Evolutionary conservation across 805 yeast genomes (phyloP), one percentile per base, ranked within the genome.

Genomic region (Kuraishia cidri): DNA sequence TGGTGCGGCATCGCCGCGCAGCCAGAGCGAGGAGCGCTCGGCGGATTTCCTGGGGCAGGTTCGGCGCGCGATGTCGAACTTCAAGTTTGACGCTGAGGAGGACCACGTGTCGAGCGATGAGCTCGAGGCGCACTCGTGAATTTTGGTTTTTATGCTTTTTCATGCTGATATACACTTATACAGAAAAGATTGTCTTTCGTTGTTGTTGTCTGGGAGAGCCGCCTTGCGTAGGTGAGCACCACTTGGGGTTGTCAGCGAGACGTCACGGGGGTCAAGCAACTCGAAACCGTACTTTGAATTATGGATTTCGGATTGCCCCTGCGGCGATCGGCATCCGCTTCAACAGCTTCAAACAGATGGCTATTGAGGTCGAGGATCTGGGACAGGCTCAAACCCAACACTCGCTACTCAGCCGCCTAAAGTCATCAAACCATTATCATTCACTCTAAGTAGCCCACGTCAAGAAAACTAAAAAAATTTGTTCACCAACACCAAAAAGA

Each of bases 401-500:
- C 24, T 11, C 7, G 24, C 11, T 21, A 21, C 7, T 21, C 7
- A 21, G 6, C 13, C 13, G 5, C 15, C 13, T 25, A 25, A 14
- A 25, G 8, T 4, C 15, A 25, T 5, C 4, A 25, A 9, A 13
- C 11, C 13, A n/a, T 13, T 24, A n/a, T 14, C n/a, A 9, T 15
- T 27, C 5, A 25, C 27, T 12, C 4, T 10, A 5, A 14, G 10
- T 6, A 5, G 12, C 23, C 14, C 6, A 17, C 23, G 38, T 29
- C 34, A 30, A 32, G 20, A 17, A 19, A 13, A 31, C 42, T 54
- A 80, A 65, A 75, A 69, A 54, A 86, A 82, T 57, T 90, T 90
- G 51, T 86, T 78, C 31, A 84, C 83, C 35, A 90, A 62, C 5
- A 87, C 96, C 41, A 90, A 64, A 41, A 90, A 60, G 30, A 90